Evolutionary conservation across 2,329 filamentous ascomycete genomes (phyloP).

Genomic region (Nannizziopsis arthrosporioides): DNA sequence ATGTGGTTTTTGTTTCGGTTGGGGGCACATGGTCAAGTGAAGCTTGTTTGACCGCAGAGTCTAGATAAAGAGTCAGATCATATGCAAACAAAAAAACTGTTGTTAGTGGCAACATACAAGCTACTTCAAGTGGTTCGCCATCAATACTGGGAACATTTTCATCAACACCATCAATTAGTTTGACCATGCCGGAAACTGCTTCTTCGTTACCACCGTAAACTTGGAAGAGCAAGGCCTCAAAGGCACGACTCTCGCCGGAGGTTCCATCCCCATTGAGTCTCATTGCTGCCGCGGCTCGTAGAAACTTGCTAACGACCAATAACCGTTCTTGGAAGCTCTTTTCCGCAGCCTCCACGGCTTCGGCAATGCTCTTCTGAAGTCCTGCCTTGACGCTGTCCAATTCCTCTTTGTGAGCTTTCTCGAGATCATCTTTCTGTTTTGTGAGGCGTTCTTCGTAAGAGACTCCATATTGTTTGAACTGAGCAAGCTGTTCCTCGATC

Average conservation of each 20-base stretch:
- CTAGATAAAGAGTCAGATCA: slow-evolving; percentile 24
- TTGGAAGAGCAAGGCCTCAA: slow-evolving; percentile 51
- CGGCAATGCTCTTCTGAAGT: slow-evolving; percentile 37
- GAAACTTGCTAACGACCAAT: slow-evolving; percentile 49
- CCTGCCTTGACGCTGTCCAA: slow-evolving; percentile 38
- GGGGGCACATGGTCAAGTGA: slow-evolving; percentile 30
- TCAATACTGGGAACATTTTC: slow-evolving; percentile 49
- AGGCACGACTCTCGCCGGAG: slow-evolving; percentile 48
- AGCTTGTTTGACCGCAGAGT: slow-evolving; percentile 42
- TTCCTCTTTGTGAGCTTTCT: slow-evolving; percentile 45
- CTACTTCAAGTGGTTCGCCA: slow-evolving; percentile 42
- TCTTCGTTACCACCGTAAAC: slow-evolving; percentile 52
- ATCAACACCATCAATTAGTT: slow-evolving; percentile 48
- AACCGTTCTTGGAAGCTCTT: slow-evolving; percentile 44
- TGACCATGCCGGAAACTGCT: slow-evolving; percentile 49
- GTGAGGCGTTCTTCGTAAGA: slow-evolving; percentile 46
- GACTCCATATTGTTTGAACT: slow-evolving; percentile 49
- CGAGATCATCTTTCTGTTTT: slow-evolving; percentile 46
- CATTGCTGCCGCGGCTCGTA: slow-evolving; percentile 51
- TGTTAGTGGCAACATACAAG: slow-evolving; percentile 39
- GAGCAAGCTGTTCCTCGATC: slow-evolving; percentile 49
- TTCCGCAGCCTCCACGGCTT: slow-evolving; percentile 37
- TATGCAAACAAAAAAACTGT: neutral
- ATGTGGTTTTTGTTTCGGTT: slow-evolving; percentile 31
- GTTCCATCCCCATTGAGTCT: slow-evolving; percentile 48